These are phyloP conservation scores for Boletus pseudopeckii DNA, from an alignment of 768 basidiomycete genomes.

Conservation along the genomic window DNA sequence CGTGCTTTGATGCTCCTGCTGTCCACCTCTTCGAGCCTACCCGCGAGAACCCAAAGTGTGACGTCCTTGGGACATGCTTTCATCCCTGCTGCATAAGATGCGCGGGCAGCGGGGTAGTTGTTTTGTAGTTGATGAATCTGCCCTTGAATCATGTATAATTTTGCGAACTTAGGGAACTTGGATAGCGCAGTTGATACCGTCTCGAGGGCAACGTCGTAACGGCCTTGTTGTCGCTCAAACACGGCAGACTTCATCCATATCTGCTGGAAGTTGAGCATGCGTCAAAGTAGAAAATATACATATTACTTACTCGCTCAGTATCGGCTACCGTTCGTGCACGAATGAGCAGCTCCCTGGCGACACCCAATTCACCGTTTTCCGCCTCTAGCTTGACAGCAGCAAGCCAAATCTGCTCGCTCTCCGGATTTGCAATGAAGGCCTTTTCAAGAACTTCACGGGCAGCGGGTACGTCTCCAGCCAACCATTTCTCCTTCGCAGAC, in stretches of 20 bases:
- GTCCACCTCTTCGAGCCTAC: slow-evolving; percentile 85
- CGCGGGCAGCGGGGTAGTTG: slow-evolving; percentile 66
- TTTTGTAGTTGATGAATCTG: slow-evolving; percentile 73
- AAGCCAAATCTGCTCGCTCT: slow-evolving; percentile 96
- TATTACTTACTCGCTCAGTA: slow-evolving; percentile 72
- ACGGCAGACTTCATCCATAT: slow-evolving; percentile 99
- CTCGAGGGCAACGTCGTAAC: slow-evolving; percentile 66
- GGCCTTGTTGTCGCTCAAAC: slow-evolving; percentile 88
- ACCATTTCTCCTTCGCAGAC: slow-evolving; percentile 97
- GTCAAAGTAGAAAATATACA: not conserved
- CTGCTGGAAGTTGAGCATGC: slow-evolving; percentile 37
- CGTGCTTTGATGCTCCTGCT: slow-evolving; percentile 91
- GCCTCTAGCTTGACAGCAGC: slow-evolving; percentile 97
- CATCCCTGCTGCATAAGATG: slow-evolving; percentile 77
- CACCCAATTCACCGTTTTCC: slow-evolving; percentile 87
- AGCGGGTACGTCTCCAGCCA: slow-evolving; percentile 82
- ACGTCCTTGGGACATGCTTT: slow-evolving; percentile 85
- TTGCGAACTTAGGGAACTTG: slow-evolving; percentile 87
- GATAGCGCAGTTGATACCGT: slow-evolving; percentile 70
- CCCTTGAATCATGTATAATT: slow-evolving; percentile 96
- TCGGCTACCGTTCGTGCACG: slow-evolving; percentile 89
- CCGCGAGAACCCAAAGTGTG: slow-evolving; percentile 86
- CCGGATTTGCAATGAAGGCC: slow-evolving; percentile 92
- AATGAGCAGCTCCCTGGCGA: slow-evolving; percentile 81
- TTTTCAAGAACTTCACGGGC: slow-evolving; percentile 85